Percentiles rank a stretch among this genome's conserved stretches.
Conservation (phyloP, 2,329 filamentous ascomycete species). For the Rutstroemia sp. region DNA sequence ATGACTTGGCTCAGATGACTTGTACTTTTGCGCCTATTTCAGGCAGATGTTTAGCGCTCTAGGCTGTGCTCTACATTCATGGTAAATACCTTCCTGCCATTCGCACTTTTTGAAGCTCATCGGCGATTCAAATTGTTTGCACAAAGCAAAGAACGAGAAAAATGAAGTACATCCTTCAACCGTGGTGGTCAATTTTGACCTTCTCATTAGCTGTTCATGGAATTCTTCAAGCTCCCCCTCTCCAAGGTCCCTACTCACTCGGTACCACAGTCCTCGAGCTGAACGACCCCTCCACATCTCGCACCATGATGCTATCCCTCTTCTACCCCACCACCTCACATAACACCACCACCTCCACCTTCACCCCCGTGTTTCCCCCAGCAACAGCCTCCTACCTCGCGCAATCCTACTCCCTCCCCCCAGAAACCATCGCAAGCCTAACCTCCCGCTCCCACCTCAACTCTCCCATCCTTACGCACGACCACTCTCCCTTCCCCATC, state of each 20-base stretch:
- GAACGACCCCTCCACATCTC: neutral
- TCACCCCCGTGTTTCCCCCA: neutral
- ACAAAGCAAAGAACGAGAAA: too few species aligned
- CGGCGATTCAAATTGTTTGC: too few species aligned
- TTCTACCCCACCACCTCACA: constrained; percentile 7
- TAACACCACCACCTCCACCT: neutral
- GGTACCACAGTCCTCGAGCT: constrained; percentile 5
- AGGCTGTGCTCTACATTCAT: too few species aligned
- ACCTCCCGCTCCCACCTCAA: neutral
- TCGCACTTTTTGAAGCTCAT: too few species aligned
- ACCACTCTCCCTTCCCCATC: constrained; percentile 19
- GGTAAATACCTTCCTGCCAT: too few species aligned
- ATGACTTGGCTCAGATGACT: too few species aligned
- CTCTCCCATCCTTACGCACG: neutral
- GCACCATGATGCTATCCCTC: constrained; percentile 6
- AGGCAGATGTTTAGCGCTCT: too few species aligned
- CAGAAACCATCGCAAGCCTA: neutral
- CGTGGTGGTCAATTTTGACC: too few species aligned
- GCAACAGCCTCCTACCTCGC: constrained; percentile 1
- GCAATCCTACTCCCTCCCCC: neutral
- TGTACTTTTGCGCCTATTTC: too few species aligned
- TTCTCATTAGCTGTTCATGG: neutral
- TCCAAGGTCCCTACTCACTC: neutral
- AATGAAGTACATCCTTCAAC: too few species aligned
- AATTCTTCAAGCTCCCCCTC: neutral